phyloP scores from a whole-genome alignment of 2,329 filamentous ascomycete species.

The Paraphaeosphaeria minitans region DNA sequence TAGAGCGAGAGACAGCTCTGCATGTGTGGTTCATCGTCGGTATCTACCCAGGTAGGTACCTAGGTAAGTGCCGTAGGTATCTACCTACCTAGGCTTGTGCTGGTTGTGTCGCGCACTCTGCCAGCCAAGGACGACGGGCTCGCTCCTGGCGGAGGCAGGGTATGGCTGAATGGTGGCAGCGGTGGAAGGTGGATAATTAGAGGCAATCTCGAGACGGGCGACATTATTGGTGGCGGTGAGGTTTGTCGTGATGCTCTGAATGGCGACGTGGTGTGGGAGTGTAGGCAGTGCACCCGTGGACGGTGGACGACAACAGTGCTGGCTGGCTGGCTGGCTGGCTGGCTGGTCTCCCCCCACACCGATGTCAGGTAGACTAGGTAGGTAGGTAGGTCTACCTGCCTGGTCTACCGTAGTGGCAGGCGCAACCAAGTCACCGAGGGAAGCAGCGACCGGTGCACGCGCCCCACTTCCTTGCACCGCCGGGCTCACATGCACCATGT shows the following conservation, averaged over 20 bases:
- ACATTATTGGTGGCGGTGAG: constrained; percentile 4
- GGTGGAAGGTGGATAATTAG: constrained; percentile 6
- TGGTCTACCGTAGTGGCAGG: constrained; percentile 1
- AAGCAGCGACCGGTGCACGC: constrained; percentile 9
- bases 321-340: constrained; percentile 4
- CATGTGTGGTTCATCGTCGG: neutral
- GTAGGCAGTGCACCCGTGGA: neutral
- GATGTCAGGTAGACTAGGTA: neutral
- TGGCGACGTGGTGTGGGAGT: constrained; percentile 1
- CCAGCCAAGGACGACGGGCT: neutral
- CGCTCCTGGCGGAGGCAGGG: neutral
- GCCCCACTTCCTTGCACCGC: neutral
- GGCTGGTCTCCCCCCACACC: neutral
- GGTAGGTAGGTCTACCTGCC: too few species aligned
- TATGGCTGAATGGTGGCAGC: constrained; percentile 5
- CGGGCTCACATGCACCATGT: neutral
- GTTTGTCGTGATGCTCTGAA: neutral
- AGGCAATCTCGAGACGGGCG: constrained; percentile 1
- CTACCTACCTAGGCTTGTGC: neutral
- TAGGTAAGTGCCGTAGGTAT: too few species aligned
- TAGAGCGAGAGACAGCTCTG: neutral
- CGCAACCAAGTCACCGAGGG: constrained; percentile 1
- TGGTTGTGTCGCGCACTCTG: neutral
- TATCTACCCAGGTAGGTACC: neutral
- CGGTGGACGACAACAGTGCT: neutral